These are phyloP conservation scores for Daldinia concentrica DNA, from an alignment of 495 filamentous ascomycete genomes.

Conservation along the genomic window DNA sequence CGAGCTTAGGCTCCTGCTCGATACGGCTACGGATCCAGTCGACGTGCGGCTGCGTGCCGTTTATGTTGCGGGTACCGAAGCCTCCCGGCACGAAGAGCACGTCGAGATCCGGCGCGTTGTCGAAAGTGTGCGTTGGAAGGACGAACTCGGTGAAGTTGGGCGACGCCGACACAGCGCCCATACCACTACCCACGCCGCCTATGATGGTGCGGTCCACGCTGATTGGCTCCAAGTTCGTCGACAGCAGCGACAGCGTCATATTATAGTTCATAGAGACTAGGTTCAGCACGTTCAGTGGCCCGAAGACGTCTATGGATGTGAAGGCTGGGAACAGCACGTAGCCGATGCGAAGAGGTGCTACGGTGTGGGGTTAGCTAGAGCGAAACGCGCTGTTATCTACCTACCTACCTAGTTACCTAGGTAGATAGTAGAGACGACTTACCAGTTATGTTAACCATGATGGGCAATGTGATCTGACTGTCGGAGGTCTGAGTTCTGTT, in stretches of 20 bases:
- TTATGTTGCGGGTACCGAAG: slow-evolving; percentile 52
- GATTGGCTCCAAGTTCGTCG: slow-evolving; percentile 62
- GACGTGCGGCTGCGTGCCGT: slow-evolving; percentile 26
- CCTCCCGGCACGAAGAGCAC: slow-evolving; percentile 71
- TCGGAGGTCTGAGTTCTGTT: background rate
- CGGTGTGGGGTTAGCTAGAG: background rate
- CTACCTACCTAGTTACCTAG: background rate
- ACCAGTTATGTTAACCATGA: slow-evolving; percentile 39
- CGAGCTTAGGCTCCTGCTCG: slow-evolving; percentile 24
- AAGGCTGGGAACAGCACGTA: slow-evolving; percentile 56
- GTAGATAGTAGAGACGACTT: background rate
- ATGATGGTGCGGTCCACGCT: slow-evolving; percentile 32
- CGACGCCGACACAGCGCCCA: slow-evolving; percentile 24
- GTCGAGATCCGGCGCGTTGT: slow-evolving; percentile 58
- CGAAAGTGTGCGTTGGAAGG: slow-evolving; percentile 68
- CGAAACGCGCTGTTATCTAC: background rate
- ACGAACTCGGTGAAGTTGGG: slow-evolving; percentile 50
- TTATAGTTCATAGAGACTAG: slow-evolving; percentile 53
- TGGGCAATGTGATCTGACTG: background rate
- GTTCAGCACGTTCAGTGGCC: slow-evolving; percentile 68
- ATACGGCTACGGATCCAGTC: slow-evolving; percentile 27
- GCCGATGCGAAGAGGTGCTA: slow-evolving; percentile 46
- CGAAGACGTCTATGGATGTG: slow-evolving; percentile 61
- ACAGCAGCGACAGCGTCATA: slow-evolving; percentile 59
- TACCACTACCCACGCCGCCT: slow-evolving; percentile 8